Conservation (phyloP, 805 yeast genomes). For the Saccharomycopsis capsularis region DNA sequence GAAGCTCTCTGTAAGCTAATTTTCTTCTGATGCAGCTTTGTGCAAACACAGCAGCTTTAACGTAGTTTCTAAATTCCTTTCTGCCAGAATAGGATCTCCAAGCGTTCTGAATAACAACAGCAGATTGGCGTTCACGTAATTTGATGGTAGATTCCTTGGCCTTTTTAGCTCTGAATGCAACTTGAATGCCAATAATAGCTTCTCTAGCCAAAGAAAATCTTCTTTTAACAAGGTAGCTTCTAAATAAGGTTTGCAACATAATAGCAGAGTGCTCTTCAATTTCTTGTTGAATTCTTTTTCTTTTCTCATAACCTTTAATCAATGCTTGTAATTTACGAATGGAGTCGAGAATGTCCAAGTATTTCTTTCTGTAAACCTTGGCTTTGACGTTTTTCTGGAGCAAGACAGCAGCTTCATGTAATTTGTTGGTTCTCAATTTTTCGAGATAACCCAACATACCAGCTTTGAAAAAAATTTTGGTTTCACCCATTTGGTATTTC, state of each 20-base stretch:
- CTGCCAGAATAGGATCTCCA: constrained; percentile 68
- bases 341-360: constrained; percentile 46
- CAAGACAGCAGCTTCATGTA: constrained; percentile 68
- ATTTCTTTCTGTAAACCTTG: constrained; percentile 54
- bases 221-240: constrained; percentile 47
- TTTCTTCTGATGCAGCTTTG: constrained; percentile 77
- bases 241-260: constrained; percentile 58
- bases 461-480: constrained; percentile 92
- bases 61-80: constrained; percentile 37
- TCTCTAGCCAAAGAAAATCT: constrained; percentile 26
- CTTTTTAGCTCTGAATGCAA: constrained; percentile 43
- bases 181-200: constrained; percentile 40
- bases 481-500: constrained; percentile 85
- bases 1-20: constrained; percentile 60
- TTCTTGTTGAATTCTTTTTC: constrained; percentile 49
- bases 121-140: constrained; percentile 54
- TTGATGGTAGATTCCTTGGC: constrained; percentile 46
- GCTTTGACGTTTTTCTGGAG: constrained; percentile 80
- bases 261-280: constrained; percentile 57
- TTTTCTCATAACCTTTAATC: constrained; percentile 53
- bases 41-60: constrained; percentile 55
- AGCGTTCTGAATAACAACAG: constrained; percentile 62
- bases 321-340: constrained; percentile 53
- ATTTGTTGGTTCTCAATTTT: constrained; percentile 72
- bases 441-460: constrained; percentile 93